These are phyloP conservation scores for Globisporangium canariense DNA, from an alignment of 352 stramenopile species.

Conservation along the genomic window DNA sequence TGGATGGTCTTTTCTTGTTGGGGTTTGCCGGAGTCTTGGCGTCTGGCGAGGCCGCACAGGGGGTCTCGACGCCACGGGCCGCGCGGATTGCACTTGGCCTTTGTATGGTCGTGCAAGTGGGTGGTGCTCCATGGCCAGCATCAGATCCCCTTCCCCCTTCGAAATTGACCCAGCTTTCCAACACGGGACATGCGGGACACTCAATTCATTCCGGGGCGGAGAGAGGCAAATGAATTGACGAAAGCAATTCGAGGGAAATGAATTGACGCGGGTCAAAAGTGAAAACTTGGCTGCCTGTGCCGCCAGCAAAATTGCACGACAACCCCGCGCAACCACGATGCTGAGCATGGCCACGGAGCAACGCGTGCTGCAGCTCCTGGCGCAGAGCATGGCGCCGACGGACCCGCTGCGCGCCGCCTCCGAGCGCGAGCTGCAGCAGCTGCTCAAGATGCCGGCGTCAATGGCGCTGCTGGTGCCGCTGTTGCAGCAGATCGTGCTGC, in stretches of 20 bases:
- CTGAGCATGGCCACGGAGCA: conserved; percentile 15
- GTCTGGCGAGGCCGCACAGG: conserved; percentile 17
- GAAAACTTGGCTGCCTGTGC: background rate
- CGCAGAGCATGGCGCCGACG: conserved; percentile 34
- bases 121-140: conserved; percentile 29
- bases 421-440: conserved; percentile 51
- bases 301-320: background rate
- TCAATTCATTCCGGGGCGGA: conserved; percentile 4
- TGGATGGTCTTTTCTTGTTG: conserved; percentile 21
- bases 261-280: background rate
- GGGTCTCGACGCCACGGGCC: conserved; percentile 10
- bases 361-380: conserved; percentile 51
- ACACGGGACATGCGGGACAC: background rate
- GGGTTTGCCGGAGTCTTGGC: conserved; percentile 25
- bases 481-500: conserved; percentile 42
- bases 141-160: conserved; percentile 4
- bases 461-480: conserved; percentile 38
- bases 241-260: background rate
- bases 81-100: conserved; percentile 42
- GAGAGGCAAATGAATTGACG: conserved; percentile 1
- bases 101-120: conserved; percentile 66
- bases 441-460: conserved; percentile 7
- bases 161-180: background rate
- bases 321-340: conserved; percentile 15
- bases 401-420: conserved; percentile 41